These are phyloP conservation scores for Aspergillus novofumigatus DNA, from an alignment of 2,329 filamentous ascomycete species.

Conservation along the genomic window DNA sequence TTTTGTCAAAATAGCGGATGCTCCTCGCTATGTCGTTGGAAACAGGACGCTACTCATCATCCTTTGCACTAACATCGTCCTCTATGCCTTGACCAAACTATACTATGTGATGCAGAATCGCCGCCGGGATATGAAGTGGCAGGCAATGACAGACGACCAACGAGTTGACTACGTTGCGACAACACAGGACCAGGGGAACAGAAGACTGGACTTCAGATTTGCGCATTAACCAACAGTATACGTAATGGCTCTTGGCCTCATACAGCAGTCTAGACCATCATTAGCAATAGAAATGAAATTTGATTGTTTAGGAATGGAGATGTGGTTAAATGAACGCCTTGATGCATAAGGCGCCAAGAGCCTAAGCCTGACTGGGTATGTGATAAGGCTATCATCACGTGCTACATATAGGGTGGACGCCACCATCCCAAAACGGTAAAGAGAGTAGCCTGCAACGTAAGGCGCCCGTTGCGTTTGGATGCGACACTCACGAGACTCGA, in stretches of 20 bases:
- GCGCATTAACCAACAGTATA: conserved; percentile 18
- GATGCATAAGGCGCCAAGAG: background rate
- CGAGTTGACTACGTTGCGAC: conserved; percentile 25
- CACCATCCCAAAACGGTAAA: background rate
- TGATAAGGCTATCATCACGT: background rate
- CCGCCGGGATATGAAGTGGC: conserved; percentile 26
- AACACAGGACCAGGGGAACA: conserved; percentile 31
- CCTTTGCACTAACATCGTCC: conserved; percentile 19
- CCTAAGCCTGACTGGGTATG: background rate
- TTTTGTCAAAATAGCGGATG: conserved; percentile 26
- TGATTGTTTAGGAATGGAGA: background rate
- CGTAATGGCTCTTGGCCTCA: background rate
- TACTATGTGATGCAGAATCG: conserved; percentile 32
- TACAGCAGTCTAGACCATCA: background rate
- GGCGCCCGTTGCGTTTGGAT: background rate
- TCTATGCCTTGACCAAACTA: conserved; percentile 26
- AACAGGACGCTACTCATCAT: conserved; percentile 31
- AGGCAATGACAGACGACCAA: conserved; percentile 27
- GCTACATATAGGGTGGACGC: background rate
- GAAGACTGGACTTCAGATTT: conserved; percentile 35
- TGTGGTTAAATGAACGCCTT: background rate
- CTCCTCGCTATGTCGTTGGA: conserved; percentile 44
- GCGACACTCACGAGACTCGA: background rate
- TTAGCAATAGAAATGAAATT: background rate
- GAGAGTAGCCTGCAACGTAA: background rate